Conservation (phyloP, 106 monocot genomes). For the Allium cepa region DNA sequence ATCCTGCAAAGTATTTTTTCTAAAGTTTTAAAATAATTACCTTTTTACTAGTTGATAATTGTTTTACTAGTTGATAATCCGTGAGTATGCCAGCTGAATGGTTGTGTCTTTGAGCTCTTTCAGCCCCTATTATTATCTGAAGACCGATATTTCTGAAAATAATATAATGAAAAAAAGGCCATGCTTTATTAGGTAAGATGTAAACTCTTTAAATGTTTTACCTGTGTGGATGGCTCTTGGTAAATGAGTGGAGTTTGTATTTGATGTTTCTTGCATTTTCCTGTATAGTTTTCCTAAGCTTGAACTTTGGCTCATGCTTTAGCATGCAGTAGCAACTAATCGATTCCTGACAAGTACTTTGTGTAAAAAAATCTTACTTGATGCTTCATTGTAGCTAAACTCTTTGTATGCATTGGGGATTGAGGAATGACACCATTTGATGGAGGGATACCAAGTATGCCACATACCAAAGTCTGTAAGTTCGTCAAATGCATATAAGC, state of each 20-base stretch:
- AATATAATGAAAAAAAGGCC: background rate
- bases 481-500: background rate
- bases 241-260: slow-evolving; percentile 79
- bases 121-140: slow-evolving; percentile 26
- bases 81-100: slow-evolving; percentile 58
- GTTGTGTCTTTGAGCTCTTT: slow-evolving; percentile 74
- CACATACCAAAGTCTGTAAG: slow-evolving; percentile 57
- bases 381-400: slow-evolving; percentile 82
- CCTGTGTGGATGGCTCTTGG: slow-evolving; percentile 40
- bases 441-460: slow-evolving; percentile 76
- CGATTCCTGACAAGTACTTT: slow-evolving; percentile 22
- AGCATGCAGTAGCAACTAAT: slow-evolving; percentile 46
- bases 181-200: background rate
- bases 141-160: background rate
- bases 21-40: no score
- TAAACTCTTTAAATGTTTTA: slow-evolving; percentile 7
- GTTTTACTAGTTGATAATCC: no score
- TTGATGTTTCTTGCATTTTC: slow-evolving; percentile 75
- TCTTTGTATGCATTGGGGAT: slow-evolving; percentile 91
- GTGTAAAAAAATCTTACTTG: slow-evolving; percentile 34
- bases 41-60: no score
- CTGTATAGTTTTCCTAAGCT: slow-evolving; percentile 65
- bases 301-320: slow-evolving; percentile 64
- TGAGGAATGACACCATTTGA: slow-evolving; percentile 89
- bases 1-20: no score